phyloP scores from a whole-genome alignment of 257 asterid species.

The Nicotiana otophora region DNA sequence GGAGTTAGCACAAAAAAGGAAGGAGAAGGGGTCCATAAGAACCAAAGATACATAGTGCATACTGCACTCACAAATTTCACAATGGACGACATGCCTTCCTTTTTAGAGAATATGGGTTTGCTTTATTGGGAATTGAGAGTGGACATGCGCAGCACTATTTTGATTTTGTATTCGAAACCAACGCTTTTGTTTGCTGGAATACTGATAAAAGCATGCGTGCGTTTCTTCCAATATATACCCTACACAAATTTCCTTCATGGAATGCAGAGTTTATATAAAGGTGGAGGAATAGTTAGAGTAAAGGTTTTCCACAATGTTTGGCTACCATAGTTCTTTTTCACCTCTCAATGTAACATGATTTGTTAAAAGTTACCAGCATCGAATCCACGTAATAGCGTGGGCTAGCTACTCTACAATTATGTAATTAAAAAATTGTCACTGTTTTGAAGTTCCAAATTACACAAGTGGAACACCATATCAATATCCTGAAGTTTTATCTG shows the following conservation, averaged over 20 bases:
- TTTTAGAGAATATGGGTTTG: constrained; percentile 4
- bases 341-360: too few relatives aligned
- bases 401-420: too few relatives aligned
- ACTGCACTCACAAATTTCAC: neutral
- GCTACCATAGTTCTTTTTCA: too few relatives aligned
- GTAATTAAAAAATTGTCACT: too few relatives aligned
- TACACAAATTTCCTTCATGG: neutral
- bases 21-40: neutral
- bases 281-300: too few relatives aligned
- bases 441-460: too few relatives aligned
- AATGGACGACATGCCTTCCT: neutral
- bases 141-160: neutral
- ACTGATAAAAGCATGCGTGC: neutral
- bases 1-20: neutral
- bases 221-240: neutral
- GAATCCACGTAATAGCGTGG: too few relatives aligned
- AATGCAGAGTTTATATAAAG: too few relatives aligned
- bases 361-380: too few relatives aligned
- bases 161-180: neutral
- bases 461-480: too few relatives aligned
- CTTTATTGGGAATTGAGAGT: constrained; percentile 2
- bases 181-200: neutral
- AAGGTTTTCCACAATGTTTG: too few relatives aligned
- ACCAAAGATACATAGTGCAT: neutral
- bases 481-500: too few relatives aligned